Percentiles rank a stretch among this genome's conserved stretches.
phyloP scores from a whole-genome alignment of 2,329 filamentous ascomycete genomes.

The Pseudogymnoascus sp. region DNA sequence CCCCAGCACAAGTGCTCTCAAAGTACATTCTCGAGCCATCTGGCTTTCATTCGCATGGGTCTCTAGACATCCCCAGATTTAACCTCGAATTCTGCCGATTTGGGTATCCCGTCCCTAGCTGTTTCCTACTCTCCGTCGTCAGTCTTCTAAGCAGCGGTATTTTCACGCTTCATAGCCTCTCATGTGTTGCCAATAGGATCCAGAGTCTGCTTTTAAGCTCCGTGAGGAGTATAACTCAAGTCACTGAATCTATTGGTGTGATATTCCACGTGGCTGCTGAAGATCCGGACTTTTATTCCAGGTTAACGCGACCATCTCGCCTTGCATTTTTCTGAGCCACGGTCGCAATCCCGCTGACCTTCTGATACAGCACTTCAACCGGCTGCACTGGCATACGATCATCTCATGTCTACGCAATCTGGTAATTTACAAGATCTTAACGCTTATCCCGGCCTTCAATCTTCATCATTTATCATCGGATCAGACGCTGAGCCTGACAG shows the following conservation, averaged over 20 bases:
- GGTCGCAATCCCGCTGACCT: constrained; percentile 16
- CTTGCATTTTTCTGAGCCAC: constrained; percentile 6
- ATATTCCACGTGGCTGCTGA: background rate
- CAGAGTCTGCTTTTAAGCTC: background rate
- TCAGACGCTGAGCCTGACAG: constrained; percentile 29
- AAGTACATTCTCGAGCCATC: background rate
- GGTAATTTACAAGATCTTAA: constrained; percentile 29
- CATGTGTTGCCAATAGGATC: background rate
- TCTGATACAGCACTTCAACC: constrained; percentile 22
- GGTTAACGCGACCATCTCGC: constrained; percentile 1
- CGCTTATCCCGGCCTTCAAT: constrained; percentile 25
- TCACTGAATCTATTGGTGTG: background rate
- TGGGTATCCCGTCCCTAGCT: background rate
- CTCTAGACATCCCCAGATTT: constrained; percentile 2
- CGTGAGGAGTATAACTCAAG: background rate
- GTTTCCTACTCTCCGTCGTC: background rate
- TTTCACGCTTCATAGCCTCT: background rate
- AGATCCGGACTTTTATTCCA: background rate
- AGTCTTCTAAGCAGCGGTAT: background rate
- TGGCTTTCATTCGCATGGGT: background rate
- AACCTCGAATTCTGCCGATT: background rate
- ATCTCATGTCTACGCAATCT: constrained; percentile 32
- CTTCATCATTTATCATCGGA: constrained; percentile 27
- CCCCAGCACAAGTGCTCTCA: background rate
- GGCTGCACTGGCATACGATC: constrained; percentile 22